Evolutionary conservation across 306 rosid genomes (phyloP).

Genomic region (Acmispon strigosus): DNA sequence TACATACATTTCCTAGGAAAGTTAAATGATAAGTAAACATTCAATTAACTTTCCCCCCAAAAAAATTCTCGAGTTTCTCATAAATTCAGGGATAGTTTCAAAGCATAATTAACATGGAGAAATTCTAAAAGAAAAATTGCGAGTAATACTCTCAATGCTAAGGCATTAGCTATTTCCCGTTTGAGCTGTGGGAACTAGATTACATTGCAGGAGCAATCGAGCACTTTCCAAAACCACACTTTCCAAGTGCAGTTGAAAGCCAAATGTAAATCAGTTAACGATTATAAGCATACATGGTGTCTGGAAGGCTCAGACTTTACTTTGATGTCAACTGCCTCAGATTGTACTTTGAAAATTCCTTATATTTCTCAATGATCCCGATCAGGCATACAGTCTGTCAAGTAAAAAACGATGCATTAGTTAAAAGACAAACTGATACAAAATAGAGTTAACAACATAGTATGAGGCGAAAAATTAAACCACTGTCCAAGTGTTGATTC

Average conservation of each 20-base stretch:
- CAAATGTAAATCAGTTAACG: background rate
- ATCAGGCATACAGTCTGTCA: constrained; percentile 89
- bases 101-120: background rate
- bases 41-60: no score
- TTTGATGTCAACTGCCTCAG: constrained; percentile 79
- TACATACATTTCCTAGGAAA: no score
- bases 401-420: constrained; percentile 4
- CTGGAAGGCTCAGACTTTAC: constrained; percentile 29
- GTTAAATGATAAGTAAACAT: no score
- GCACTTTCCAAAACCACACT: no score
- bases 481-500: background rate
- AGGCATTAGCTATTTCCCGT: background rate
- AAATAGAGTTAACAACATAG: background rate
- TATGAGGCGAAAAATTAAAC: background rate
- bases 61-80: no score
- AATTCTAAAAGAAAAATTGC: background rate
- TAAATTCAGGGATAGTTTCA: background rate
- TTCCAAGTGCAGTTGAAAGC: background rate
- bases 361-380: constrained; percentile 76
- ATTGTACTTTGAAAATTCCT: constrained; percentile 82
- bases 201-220: background rate
- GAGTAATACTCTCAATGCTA: background rate
- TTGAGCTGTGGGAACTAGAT: background rate
- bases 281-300: background rate
- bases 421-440: background rate